These are phyloP conservation scores for Danielia reshetovae DNA, from an alignment of 805 yeast genomes.

Conservation along the genomic window DNA sequence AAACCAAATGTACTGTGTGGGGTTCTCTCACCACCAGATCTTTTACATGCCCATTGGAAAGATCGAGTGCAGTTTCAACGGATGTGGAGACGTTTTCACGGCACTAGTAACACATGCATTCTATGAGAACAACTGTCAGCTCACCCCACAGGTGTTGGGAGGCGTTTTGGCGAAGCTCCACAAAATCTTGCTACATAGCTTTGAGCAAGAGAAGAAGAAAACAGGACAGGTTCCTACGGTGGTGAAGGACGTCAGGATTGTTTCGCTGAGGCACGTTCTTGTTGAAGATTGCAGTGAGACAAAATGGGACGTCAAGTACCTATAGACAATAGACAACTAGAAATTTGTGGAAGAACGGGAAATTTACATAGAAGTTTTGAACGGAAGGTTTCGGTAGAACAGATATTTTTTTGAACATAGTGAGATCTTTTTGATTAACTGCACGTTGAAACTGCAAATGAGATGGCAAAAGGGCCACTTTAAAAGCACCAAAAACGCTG, in stretches of 20 bases:
- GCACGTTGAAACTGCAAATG: no score
- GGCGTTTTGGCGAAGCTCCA: conserved; percentile 25
- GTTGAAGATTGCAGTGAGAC: conserved; percentile 13
- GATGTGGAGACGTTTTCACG: conserved; percentile 71
- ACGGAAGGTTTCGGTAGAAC: no score
- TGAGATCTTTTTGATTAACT: no score
- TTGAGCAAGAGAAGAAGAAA: conserved; percentile 13
- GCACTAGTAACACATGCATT: conserved; percentile 55
- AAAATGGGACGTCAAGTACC: conserved; percentile 6
- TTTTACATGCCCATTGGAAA: conserved; percentile 41
- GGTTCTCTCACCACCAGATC: conserved; percentile 19
- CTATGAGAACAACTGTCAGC: conserved; percentile 20
- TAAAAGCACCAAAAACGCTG: no score
- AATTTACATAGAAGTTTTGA: no score
- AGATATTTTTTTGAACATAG: no score
- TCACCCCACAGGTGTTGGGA: conserved; percentile 24
- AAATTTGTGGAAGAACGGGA: no score
- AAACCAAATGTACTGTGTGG: conserved; percentile 37
- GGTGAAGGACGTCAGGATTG: conserved; percentile 34
- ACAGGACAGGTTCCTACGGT: conserved; percentile 16
- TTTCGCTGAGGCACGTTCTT: conserved; percentile 30
- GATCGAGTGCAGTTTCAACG: conserved; percentile 62
- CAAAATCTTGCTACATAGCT: conserved; percentile 27
- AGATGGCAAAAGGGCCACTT: no score
- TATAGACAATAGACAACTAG: neutral